phyloP scores from a whole-genome alignment of 345 rosid species.

The Gossypium longicalyx region DNA sequence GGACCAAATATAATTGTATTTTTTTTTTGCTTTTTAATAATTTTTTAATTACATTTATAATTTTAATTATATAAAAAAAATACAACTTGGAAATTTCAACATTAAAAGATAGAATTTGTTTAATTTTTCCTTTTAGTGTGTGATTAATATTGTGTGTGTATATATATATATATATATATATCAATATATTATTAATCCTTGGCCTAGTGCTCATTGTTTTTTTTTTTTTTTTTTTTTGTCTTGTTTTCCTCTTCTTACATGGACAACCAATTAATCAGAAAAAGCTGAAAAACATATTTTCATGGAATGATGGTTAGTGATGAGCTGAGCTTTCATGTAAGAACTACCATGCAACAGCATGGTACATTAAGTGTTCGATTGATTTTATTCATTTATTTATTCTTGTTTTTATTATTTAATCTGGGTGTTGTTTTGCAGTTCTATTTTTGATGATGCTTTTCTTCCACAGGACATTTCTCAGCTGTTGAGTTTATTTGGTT shows the following conservation, averaged over 20 bases:
- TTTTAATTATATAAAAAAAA: not conserved
- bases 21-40: not conserved
- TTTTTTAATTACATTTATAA: not conserved
- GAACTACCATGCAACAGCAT: slow-evolving; percentile 12
- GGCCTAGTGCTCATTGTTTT: not conserved
- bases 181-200: not conserved
- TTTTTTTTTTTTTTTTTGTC: not conserved
- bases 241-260: not conserved
- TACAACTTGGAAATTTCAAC: not conserved
- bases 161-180: not conserved
- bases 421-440: slow-evolving; percentile 5
- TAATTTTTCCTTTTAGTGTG: not conserved
- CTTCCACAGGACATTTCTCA: not conserved
- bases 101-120: not conserved
- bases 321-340: slow-evolving; percentile 2
- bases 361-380: slow-evolving; percentile 12
- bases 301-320: slow-evolving; percentile 6
- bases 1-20: not conserved
- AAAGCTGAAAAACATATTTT: slow-evolving; percentile 10
- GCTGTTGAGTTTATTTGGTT: slow-evolving; percentile 1
- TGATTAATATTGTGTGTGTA: too few species aligned
- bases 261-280: slow-evolving; percentile 1
- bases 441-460: not conserved
- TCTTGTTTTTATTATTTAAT: not conserved
- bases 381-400: not conserved